These are phyloP conservation scores for Mortierella polycephala DNA, from an alignment of 371 early-diverging fungal genomes.

Conservation along the genomic window DNA sequence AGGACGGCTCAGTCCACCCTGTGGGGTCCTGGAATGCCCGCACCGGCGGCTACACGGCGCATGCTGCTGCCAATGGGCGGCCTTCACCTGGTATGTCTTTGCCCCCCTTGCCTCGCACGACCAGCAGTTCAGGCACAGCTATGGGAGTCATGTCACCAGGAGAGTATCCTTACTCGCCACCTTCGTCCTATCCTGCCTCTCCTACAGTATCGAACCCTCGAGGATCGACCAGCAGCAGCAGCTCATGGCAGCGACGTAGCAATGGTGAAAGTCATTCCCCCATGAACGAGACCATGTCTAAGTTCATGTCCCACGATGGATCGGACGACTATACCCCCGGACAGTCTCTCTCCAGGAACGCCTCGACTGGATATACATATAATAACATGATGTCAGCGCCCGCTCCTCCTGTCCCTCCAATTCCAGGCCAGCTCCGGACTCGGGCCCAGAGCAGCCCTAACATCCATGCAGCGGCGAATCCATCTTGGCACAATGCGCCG, in stretches of 20 bases:
- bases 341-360: conserved; percentile 46
- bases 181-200: conserved; percentile 70
- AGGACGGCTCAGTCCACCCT: conserved; percentile 29
- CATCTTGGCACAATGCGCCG: conserved; percentile 36
- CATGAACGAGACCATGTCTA: conserved; percentile 56
- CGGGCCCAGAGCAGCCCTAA: conserved; percentile 77
- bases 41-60: conserved; percentile 22
- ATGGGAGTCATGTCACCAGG: conserved; percentile 48
- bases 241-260: conserved; percentile 56
- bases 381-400: conserved; percentile 30
- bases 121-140: conserved; percentile 49
- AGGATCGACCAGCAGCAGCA: conserved; percentile 51
- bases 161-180: conserved; percentile 68
- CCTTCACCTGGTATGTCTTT: conserved; percentile 56
- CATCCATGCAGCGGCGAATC: conserved; percentile 59
- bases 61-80: conserved; percentile 32
- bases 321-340: conserved; percentile 20
- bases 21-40: conserved; percentile 27
- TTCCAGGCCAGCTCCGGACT: conserved; percentile 60
- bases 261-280: conserved; percentile 55
- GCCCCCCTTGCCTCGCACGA: conserved; percentile 62
- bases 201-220: conserved; percentile 64
- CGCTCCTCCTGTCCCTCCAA: conserved; percentile 28
- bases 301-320: conserved; percentile 53
- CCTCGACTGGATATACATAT: conserved; percentile 47